Evolutionary conservation across 768 basidiomycete genomes (phyloP).

Genomic region (Termitomyces titanicus): DNA sequence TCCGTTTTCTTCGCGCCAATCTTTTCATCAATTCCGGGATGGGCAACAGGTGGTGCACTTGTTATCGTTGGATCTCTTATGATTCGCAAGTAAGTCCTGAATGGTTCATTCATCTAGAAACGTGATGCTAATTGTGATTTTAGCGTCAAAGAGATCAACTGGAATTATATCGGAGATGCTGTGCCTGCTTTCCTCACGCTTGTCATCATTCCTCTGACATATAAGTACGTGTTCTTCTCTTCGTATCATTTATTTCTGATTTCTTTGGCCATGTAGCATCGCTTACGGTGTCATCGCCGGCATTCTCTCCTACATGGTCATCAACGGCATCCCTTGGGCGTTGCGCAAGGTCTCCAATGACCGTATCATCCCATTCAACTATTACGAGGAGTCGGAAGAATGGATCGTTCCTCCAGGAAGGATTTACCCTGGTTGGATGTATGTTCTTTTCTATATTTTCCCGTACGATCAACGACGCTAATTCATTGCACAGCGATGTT

Average conservation of each 20-base stretch:
- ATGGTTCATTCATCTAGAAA: neutral
- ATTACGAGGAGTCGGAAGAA: constrained; percentile 59
- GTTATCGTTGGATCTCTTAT: constrained; percentile 86
- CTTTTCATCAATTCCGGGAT: constrained; percentile 81
- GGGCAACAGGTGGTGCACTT: constrained; percentile 86
- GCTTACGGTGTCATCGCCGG: constrained; percentile 89
- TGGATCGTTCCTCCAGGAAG: constrained; percentile 74
- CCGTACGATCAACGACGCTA: neutral
- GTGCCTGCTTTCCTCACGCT: constrained; percentile 84
- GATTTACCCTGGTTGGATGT: constrained; percentile 69
- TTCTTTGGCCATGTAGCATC: constrained; percentile 47
- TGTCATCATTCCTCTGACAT: constrained; percentile 73
- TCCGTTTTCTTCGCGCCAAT: constrained; percentile 87
- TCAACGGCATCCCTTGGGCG: constrained; percentile 67
- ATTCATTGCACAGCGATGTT: neutral
- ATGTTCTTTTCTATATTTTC: constrained; percentile 20
- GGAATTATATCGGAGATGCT: constrained; percentile 85
- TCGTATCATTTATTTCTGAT: neutral
- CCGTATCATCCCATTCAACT: constrained; percentile 61
- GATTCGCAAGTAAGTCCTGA: constrained; percentile 68
- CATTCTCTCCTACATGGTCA: constrained; percentile 60
- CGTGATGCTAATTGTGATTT: neutral
- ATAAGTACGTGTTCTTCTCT: constrained; percentile 49
- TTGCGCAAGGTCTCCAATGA: constrained; percentile 53
- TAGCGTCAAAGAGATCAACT: constrained; percentile 82